Percentiles rank a stretch among this genome's conserved stretches.
phyloP scores from a whole-genome alignment of 306 rosid species.

The Trifolium fragiferum region DNA sequence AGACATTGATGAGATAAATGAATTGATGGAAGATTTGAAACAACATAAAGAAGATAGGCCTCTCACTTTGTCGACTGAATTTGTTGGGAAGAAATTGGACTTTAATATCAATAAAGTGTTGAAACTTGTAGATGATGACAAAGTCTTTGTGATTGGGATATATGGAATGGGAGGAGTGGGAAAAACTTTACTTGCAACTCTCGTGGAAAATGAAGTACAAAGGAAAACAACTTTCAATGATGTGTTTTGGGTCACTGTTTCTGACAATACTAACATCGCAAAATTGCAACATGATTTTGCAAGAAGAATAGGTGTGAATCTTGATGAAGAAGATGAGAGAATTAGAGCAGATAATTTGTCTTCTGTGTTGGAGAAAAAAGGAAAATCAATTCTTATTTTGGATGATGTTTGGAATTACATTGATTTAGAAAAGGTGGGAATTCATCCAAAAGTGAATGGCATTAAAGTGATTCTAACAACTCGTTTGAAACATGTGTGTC shows the following conservation, averaged over 20 bases:
- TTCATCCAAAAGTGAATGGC: neutral
- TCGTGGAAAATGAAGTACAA: neutral
- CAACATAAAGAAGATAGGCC: neutral
- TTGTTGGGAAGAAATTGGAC: neutral
- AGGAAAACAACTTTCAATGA: conserved; percentile 10
- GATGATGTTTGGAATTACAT: conserved; percentile 55
- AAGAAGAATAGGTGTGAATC: conserved; percentile 8
- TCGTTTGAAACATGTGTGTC: conserved; percentile 40
- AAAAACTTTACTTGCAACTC: neutral
- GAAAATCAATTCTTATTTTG: conserved; percentile 30
- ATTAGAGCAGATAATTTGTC: conserved; percentile 19
- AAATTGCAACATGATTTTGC: conserved; percentile 37
- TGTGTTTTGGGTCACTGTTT: conserved; percentile 44
- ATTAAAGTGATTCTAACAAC: conserved; percentile 40
- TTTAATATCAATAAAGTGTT: neutral
- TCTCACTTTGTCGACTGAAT: neutral
- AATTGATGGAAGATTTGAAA: too few species aligned
- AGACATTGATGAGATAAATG: too few species aligned
- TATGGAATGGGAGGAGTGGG: neutral
- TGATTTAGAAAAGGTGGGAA: conserved; percentile 33
- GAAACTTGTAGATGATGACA: neutral
- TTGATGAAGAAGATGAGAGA: conserved; percentile 18
- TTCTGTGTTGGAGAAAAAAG: neutral
- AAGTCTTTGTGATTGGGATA: neutral
- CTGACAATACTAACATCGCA: conserved; percentile 29